Evolutionary conservation across 805 yeast genomes (phyloP).

Genomic region (Nakazawaea anatomiae): DNA sequence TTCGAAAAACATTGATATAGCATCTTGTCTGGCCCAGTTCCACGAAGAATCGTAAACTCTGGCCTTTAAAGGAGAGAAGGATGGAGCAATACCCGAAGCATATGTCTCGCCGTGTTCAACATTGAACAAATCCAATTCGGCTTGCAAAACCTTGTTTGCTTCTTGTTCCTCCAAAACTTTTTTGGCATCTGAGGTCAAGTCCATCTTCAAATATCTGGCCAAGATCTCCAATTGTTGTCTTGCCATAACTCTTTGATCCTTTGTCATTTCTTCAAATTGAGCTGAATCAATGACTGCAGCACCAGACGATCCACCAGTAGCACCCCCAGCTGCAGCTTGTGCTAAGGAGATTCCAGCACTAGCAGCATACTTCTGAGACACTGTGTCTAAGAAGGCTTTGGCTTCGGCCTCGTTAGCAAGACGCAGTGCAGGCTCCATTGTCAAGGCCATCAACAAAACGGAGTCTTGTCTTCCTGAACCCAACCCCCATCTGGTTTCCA

Average conservation of each 20-base stretch:
- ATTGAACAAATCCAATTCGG: slow-evolving; percentile 87
- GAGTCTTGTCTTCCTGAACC: slow-evolving; percentile 94
- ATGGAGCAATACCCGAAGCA: slow-evolving; percentile 86
- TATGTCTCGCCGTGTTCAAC: slow-evolving; percentile 90
- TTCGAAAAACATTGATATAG: slow-evolving; percentile 88
- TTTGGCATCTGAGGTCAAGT: slow-evolving; percentile 87
- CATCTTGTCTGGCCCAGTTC: slow-evolving; percentile 99
- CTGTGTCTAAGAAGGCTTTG: slow-evolving; percentile 76
- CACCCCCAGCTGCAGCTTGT: slow-evolving; percentile 53
- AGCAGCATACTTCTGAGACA: slow-evolving; percentile 82
- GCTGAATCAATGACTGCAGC: slow-evolving; percentile 93
- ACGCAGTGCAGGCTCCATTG: slow-evolving; percentile 89
- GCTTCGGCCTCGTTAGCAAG: slow-evolving; percentile 85
- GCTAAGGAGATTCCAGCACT: slow-evolving; percentile 71
- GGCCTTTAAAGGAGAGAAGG: slow-evolving; percentile 87
- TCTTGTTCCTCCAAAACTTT: slow-evolving; percentile 77
- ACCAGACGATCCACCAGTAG: slow-evolving; percentile 56
- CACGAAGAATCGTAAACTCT: slow-evolving; percentile 96
- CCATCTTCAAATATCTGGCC: slow-evolving; percentile 92
- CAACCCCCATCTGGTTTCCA: slow-evolving; percentile 89
- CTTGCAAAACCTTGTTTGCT: slow-evolving; percentile 76
- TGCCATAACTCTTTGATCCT: slow-evolving; percentile 65
- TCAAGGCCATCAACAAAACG: slow-evolving; percentile 73
- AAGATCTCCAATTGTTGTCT: slow-evolving; percentile 84
- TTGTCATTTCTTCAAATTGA: slow-evolving; percentile 78